Evolutionary conservation across 208 protist species (phyloP).

Genomic region (Herpetomonas muscarum): DNA sequence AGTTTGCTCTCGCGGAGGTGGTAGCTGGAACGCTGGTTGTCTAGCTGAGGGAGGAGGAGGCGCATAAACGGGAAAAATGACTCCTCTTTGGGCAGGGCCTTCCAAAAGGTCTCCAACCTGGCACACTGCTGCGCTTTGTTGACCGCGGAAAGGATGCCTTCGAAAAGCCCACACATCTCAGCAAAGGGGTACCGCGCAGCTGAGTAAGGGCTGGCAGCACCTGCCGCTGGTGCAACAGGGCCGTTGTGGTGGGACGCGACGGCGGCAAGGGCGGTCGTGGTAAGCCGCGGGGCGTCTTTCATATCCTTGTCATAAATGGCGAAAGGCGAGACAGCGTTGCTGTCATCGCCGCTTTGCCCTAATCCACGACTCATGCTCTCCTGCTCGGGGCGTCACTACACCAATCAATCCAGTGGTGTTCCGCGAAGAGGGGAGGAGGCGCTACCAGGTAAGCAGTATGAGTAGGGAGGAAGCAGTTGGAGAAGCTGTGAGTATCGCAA

Average conservation of each 20-base stretch:
- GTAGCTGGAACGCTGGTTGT: constrained; percentile 37
- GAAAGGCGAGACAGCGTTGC: background rate
- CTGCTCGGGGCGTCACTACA: too few relatives aligned
- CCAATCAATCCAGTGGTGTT: too few relatives aligned
- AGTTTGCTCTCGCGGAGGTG: constrained; percentile 58
- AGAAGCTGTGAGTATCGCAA: too few relatives aligned
- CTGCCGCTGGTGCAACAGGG: background rate
- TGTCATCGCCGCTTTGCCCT: background rate
- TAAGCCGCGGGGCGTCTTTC: background rate
- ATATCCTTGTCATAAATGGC: background rate
- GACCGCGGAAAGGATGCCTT: constrained; percentile 6
- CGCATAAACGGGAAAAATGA: constrained; percentile 62
- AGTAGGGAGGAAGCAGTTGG: too few relatives aligned
- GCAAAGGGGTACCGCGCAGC: constrained; percentile 3
- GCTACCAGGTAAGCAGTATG: too few relatives aligned
- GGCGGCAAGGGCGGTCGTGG: background rate
- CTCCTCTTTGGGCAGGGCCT: constrained; percentile 8
- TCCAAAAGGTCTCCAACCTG: constrained; percentile 14
- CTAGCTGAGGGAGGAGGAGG: constrained; percentile 52
- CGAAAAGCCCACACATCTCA: constrained; percentile 15
- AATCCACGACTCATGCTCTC: too few relatives aligned
- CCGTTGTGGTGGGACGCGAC: background rate
- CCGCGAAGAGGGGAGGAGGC: too few relatives aligned
- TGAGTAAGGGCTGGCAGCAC: background rate
- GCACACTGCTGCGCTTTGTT: constrained; percentile 6